phyloP scores from a whole-genome alignment of 2,329 filamentous ascomycete species.

The Rhynchosporium graminicola region DNA sequence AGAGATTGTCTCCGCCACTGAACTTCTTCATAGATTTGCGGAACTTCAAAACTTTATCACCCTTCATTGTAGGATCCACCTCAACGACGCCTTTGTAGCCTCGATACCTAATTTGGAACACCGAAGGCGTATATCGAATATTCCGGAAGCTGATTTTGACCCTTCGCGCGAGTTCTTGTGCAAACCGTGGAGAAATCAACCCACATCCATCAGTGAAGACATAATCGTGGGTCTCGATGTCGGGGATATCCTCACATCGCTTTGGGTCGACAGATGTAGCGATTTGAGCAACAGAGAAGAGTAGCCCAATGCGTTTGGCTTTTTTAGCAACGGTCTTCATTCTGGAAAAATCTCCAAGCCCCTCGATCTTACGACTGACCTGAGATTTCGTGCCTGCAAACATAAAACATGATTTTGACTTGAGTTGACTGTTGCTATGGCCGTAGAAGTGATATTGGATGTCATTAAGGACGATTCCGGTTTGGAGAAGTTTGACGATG shows the following conservation, averaged over 20 bases:
- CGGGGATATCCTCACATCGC: conserved; percentile 18
- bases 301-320: conserved; percentile 18
- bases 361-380: conserved; percentile 6
- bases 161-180: conserved; percentile 1
- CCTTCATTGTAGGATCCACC: conserved; percentile 10
- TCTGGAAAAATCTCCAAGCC: conserved; percentile 16
- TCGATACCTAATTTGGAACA: conserved; percentile 11
- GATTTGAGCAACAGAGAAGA: conserved; percentile 17
- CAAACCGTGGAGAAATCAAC: conserved; percentile 1
- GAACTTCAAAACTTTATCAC: conserved; percentile 6
- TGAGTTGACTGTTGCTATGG: conserved; percentile 19
- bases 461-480: conserved; percentile 10
- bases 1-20: background rate
- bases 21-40: conserved; percentile 14
- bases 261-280: conserved; percentile 8
- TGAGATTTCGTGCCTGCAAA: conserved; percentile 12
- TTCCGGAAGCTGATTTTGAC: conserved; percentile 2
- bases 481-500: conserved; percentile 9
- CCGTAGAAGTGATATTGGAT: conserved; percentile 20
- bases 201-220: conserved; percentile 11
- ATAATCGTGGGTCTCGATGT: conserved; percentile 6
- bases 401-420: conserved; percentile 16
- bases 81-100: conserved; percentile 8
- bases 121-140: conserved; percentile 10
- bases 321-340: conserved; percentile 20